Percentiles rank a stretch among this genome's conserved stretches.
phyloP scores from a whole-genome alignment of 176 grass and related monocot genomes.

The Musa beccarii region DNA sequence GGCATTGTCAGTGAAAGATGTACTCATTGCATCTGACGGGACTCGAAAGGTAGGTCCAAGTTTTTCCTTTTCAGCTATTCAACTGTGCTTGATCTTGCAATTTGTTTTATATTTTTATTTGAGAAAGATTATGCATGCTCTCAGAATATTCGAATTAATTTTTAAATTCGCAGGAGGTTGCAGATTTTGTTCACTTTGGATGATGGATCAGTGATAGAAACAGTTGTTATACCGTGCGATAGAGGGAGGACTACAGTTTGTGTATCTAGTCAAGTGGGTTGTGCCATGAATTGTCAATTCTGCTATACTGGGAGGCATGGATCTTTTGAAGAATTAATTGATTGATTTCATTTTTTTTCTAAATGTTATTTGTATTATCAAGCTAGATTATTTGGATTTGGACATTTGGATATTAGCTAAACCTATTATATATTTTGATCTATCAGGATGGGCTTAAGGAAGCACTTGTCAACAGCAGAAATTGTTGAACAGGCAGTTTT shows the following conservation, averaged over 20 bases:
- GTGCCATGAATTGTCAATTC: conserved; percentile 97
- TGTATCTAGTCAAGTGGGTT: conserved; percentile 97
- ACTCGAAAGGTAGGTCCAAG: conserved; percentile 58
- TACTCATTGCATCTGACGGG: conserved; percentile 61
- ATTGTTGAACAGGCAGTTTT: conserved; percentile 98
- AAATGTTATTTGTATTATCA: background rate
- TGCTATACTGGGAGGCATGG: conserved; percentile 87
- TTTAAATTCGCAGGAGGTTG: conserved; percentile 48
- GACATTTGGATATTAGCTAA: background rate
- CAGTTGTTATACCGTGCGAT: conserved; percentile 75
- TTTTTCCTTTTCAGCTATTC: background rate
- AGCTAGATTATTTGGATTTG: conserved; percentile 4
- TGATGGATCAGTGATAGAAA: conserved; percentile 82
- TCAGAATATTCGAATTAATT: conserved; percentile 48
- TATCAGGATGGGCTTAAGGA: conserved; percentile 87
- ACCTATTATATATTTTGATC: background rate
- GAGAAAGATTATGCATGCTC: background rate
- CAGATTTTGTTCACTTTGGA: conserved; percentile 91
- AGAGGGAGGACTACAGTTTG: conserved; percentile 75
- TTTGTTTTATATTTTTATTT: conserved; percentile 3
- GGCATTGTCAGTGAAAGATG: conserved; percentile 74
- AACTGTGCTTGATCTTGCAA: conserved; percentile 11
- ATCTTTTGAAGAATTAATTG: background rate
- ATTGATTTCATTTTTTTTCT: conserved; percentile 10
- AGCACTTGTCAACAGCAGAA: conserved; percentile 82